Evolutionary conservation across 257 asterid genomes (phyloP).

Genomic region (Dorcoceras hygrometricum): DNA sequence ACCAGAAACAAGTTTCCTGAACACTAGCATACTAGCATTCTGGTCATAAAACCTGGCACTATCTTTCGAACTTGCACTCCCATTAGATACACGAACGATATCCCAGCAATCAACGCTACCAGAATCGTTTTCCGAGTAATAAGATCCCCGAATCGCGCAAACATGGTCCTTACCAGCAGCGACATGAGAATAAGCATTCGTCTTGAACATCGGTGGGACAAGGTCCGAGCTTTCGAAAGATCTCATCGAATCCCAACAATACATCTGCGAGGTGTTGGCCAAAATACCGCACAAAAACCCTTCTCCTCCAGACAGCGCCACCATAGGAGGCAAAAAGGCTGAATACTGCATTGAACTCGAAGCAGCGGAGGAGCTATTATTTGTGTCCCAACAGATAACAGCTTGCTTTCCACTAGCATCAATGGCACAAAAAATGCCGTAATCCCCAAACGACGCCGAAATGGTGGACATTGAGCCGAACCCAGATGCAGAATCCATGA

Average conservation of each 20-base stretch:
- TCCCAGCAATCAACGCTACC: slow-evolving; percentile 93
- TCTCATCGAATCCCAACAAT: slow-evolving; percentile 64
- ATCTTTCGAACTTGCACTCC: slow-evolving; percentile 38
- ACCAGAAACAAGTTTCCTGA: slow-evolving; percentile 68
- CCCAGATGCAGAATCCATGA: slow-evolving; percentile 46
- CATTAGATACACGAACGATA: slow-evolving; percentile 34
- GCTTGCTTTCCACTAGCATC: slow-evolving; percentile 93
- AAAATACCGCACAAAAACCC: slow-evolving; percentile 83
- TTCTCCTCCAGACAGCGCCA: slow-evolving; percentile 76
- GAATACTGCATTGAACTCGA: slow-evolving; percentile 36
- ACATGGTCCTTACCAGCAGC: slow-evolving; percentile 83
- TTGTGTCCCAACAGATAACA: slow-evolving; percentile 84
- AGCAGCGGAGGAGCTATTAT: slow-evolving; percentile 33
- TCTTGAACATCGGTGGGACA: slow-evolving; percentile 45
- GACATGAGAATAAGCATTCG: slow-evolving; percentile 59
- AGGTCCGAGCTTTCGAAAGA: slow-evolving; percentile 46
- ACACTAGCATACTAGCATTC: slow-evolving; percentile 32
- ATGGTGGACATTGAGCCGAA: slow-evolving; percentile 89
- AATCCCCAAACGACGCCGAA: slow-evolving; percentile 70
- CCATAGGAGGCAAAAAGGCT: slow-evolving; percentile 57
- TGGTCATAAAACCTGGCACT: slow-evolving; percentile 49
- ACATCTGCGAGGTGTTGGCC: slow-evolving; percentile 67
- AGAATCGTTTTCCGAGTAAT: slow-evolving; percentile 51
- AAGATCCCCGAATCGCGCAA: slow-evolving; percentile 75
- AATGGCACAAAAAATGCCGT: slow-evolving; percentile 75